Evolutionary conservation across 1,139 yeast genomes (phyloP), one percentile per base, ranked within the genome.

Genomic region (Saccharomyces pastorianus): DNA sequence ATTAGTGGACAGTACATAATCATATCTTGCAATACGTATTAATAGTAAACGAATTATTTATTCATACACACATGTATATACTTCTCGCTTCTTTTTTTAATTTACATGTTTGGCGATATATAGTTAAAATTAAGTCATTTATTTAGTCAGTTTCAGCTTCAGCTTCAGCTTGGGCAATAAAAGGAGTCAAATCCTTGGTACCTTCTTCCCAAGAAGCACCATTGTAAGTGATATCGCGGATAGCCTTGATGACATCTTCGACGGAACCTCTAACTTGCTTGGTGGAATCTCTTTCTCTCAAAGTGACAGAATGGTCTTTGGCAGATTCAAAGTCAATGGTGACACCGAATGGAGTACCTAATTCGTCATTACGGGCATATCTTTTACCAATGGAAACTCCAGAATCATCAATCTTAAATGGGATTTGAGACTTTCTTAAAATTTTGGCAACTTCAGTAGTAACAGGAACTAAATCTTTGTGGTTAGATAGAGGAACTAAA

Each of bases 281-380:
- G 50, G 99, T 95, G 53, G 96, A 80, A 72, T 95, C 99, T 78
- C 99, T 89, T 74, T 95, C 99, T 80, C 99, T 89, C 69, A 95
- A 80, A 50, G 99, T 95, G 61, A 95, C 87, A 14, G 97, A 85
- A 53, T 83, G 83, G 69, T 95, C 98, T 71, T 87, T 83, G 59
- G 87, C 82, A 53, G 96, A 85, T 61, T 95, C 98, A 73, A 95
- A 95, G 74, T 95, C 99, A 65, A 95, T 87, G 61, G 99, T 95
- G 72, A 95, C 83, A 73, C 99, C 99, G 69, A 93, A 95, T 64
- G 99, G 99, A 56, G 99, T 95, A 73, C 99, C 99, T 72, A 95
- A 82, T 76, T 95, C 99, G 73, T 95, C 99, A 73, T 95, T 95
- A 78, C 99, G 88, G 59, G 99, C 91, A 69, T 95, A 95, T 77